A percentile compares a stretch with the other conserved stretches of the same genome.
Evolutionary conservation across 1,284 basidiomycete species (phyloP).

Genomic region (Cutaneotrichosporon sp.): DNA sequence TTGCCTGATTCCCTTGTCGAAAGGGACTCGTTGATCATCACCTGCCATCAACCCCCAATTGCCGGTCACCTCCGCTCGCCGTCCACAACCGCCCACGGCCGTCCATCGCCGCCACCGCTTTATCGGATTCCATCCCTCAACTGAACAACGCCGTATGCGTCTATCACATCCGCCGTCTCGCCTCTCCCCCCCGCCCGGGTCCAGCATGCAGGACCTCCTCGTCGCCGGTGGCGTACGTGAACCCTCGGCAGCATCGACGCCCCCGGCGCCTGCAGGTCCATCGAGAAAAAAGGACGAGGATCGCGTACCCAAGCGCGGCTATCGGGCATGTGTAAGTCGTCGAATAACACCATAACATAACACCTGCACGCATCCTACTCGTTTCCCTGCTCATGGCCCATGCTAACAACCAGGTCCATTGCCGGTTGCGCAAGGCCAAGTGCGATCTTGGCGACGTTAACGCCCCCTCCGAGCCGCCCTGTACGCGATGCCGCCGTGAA

Average conservation of each 20-base stretch:
- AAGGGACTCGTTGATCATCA: too few species aligned
- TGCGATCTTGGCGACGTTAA: slow-evolving; percentile 52
- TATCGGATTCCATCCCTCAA: too few species aligned
- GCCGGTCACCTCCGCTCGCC: too few species aligned
- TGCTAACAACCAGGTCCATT: slow-evolving; percentile 46
- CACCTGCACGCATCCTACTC: background rate
- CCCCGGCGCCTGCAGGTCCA: background rate
- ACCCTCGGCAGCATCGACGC: too few species aligned
- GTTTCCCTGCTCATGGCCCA: background rate
- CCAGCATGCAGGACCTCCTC: slow-evolving; percentile 15
- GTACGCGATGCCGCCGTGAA: slow-evolving; percentile 49
- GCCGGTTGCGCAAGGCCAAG: slow-evolving; percentile 48
- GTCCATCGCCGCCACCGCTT: background rate
- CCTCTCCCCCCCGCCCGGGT: slow-evolving; percentile 32
- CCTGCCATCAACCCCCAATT: too few species aligned
- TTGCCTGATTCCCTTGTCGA: too few species aligned
- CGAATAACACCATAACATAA: background rate
- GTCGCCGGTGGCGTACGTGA: slow-evolving; percentile 1
- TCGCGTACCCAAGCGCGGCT: slow-evolving; percentile 37
- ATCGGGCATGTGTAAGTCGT: slow-evolving; percentile 40
- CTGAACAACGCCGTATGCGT: slow-evolving; percentile 8
- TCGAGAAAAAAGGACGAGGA: slow-evolving; percentile 23
- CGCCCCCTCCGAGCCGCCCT: slow-evolving; percentile 49
- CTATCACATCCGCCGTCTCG: slow-evolving; percentile 29
- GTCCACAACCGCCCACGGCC: too few species aligned